These are phyloP conservation scores for Pythium aquatile DNA, from an alignment of 352 stramenopile species.

Conservation along the genomic window DNA sequence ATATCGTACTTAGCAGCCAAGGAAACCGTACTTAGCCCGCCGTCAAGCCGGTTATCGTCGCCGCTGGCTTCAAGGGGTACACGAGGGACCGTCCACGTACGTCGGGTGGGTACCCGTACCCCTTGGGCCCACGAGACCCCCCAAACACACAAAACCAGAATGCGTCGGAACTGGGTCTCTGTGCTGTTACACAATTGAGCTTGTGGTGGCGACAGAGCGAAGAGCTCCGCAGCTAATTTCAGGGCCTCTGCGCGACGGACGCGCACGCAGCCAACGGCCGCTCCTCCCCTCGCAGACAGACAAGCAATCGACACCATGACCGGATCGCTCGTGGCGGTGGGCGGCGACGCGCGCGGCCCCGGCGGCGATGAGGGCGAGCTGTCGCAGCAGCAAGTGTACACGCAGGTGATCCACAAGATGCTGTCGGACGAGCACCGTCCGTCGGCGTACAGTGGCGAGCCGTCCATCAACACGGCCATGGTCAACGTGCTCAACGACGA, in stretches of 20 bases:
- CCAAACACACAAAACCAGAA: conserved; percentile 3
- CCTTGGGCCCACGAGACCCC: neutral
- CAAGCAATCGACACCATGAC: conserved; percentile 11
- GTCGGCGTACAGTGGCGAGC: conserved; percentile 13
- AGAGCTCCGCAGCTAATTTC: conserved; percentile 7
- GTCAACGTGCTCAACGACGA: conserved; percentile 67
- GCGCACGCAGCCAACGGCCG: neutral
- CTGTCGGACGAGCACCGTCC: conserved; percentile 44
- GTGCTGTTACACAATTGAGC: conserved; percentile 21
- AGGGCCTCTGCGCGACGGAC: neutral
- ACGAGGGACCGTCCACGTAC: too few relatives aligned
- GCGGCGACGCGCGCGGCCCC: neutral
- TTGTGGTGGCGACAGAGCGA: conserved; percentile 9
- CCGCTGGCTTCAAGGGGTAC: neutral
- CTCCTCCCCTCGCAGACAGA: neutral
- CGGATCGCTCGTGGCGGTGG: conserved; percentile 15
- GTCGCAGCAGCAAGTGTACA: conserved; percentile 33
- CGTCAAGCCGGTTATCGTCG: neutral
- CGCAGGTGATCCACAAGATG: conserved; percentile 38
- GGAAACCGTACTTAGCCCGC: neutral
- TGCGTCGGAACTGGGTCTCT: conserved; percentile 6
- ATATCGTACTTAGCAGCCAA: neutral
- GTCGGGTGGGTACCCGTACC: neutral
- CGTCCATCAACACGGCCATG: conserved; percentile 46
- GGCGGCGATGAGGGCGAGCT: conserved; percentile 22